Evolutionary conservation across 2,329 filamentous ascomycete species (phyloP).

Genomic region (Alternaria triticimaculans): DNA sequence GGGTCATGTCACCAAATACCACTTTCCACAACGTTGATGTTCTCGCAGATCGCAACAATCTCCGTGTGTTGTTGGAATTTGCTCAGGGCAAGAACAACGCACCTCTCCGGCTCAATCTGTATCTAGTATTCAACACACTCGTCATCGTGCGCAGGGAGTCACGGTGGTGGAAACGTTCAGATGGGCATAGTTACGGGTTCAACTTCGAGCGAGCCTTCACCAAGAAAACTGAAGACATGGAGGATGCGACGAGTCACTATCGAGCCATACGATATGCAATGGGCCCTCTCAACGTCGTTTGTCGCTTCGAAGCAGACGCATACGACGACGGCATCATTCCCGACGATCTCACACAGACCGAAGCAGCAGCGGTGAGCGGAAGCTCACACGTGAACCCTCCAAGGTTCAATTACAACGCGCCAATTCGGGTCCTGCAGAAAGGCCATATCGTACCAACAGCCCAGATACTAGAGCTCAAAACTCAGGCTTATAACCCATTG

Average conservation of each 20-base stretch:
- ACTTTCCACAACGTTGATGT: conserved; percentile 32
- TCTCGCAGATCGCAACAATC: conserved; percentile 39
- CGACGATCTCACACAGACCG: conserved; percentile 16
- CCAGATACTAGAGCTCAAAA: conserved; percentile 38
- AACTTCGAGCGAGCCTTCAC: conserved; percentile 42
- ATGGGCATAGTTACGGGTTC: conserved; percentile 24
- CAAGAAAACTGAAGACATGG: conserved; percentile 21
- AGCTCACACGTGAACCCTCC: conserved; percentile 12
- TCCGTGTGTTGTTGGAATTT: conserved; percentile 36
- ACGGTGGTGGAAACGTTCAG: conserved; percentile 28
- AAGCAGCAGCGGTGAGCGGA: conserved; percentile 19
- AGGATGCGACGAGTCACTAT: conserved; percentile 39
- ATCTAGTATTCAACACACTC: conserved; percentile 32
- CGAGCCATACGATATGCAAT: conserved; percentile 37
- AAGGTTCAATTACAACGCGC: conserved; percentile 21
- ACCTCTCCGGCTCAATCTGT: conserved; percentile 34
- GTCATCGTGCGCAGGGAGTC: conserved; percentile 35
- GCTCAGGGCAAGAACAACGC: conserved; percentile 31
- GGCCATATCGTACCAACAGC: conserved; percentile 29
- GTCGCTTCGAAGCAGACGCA: conserved; percentile 40
- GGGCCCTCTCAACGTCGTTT: conserved; percentile 33
- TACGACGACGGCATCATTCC: conserved; percentile 26
- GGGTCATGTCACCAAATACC: conserved; percentile 29
- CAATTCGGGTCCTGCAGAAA: conserved; percentile 32
- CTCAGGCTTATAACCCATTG: conserved; percentile 21